phyloP scores from a whole-genome alignment of 1,139 yeast genomes.

The Kodamaea fungicola region DNA sequence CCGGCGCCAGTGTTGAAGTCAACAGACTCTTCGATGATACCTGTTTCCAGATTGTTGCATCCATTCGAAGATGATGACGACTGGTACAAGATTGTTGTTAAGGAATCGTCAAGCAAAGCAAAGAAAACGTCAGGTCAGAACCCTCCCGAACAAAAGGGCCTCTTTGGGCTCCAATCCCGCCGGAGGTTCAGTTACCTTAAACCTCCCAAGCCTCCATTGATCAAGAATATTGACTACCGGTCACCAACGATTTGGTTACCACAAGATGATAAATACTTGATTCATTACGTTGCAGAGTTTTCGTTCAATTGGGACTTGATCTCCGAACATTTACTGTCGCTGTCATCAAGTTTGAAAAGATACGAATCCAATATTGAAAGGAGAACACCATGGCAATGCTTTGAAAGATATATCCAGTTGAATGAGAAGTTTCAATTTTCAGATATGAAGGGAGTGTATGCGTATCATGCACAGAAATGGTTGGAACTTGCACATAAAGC shows the following conservation, averaged over 20 bases:
- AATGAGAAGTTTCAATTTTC: constrained; percentile 81
- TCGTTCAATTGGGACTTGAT: constrained; percentile 93
- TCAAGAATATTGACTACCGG: constrained; percentile 72
- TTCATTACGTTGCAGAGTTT: constrained; percentile 80
- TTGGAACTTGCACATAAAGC: constrained; percentile 85
- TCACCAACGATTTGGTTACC: constrained; percentile 97
- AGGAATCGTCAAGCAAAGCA: constrained; percentile 33
- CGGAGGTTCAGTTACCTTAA: constrained; percentile 60
- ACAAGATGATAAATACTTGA: constrained; percentile 79
- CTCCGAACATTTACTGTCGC: constrained; percentile 67
- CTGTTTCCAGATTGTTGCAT: constrained; percentile 60
- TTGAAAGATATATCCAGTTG: constrained; percentile 90
- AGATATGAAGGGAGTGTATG: constrained; percentile 85
- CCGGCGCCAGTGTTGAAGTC: constrained; percentile 15
- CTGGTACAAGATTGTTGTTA: constrained; percentile 59
- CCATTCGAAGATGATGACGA: constrained; percentile 62
- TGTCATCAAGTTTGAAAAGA: constrained; percentile 54
- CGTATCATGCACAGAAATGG: constrained; percentile 87
- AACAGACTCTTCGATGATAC: constrained; percentile 32
- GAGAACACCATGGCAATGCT: constrained; percentile 98
- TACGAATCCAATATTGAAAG: constrained; percentile 87
- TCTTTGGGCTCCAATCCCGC: constrained; percentile 57
- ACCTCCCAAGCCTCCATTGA: constrained; percentile 87
- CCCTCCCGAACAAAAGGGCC: constrained; percentile 51
- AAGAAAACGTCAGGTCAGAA: constrained; percentile 12